These are phyloP conservation scores for Rhizopus microsporus DNA, from an alignment of 371 early-diverging fungal genomes.

Conservation along the genomic window DNA sequence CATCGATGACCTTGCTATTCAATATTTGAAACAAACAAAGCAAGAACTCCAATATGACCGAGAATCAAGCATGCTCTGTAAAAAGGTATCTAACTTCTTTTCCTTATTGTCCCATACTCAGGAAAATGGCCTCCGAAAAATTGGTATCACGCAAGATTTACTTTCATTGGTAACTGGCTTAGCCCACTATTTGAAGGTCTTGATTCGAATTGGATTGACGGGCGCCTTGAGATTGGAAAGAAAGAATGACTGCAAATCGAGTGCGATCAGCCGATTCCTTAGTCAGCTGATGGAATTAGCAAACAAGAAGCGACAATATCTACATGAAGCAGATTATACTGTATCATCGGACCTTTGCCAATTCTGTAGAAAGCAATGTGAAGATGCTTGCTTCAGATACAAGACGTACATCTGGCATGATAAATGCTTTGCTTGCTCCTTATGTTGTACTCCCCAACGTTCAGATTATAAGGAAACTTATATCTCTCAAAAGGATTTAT, in stretches of 20 bases:
- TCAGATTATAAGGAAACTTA: conserved; percentile 55
- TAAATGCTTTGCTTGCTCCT: conserved; percentile 75
- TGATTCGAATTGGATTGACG: conserved; percentile 88
- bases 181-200: conserved; percentile 89
- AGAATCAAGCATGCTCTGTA: conserved; percentile 91
- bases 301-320: conserved; percentile 37
- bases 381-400: conserved; percentile 81
- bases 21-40: conserved; percentile 26
- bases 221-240: conserved; percentile 81
- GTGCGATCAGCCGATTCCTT: conserved; percentile 60
- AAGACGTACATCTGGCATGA: conserved; percentile 76
- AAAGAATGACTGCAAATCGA: conserved; percentile 37
- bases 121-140: conserved; percentile 60
- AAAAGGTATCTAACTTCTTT: conserved; percentile 91
- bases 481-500: conserved; percentile 37
- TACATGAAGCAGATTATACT: conserved; percentile 24
- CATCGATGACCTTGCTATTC: conserved; percentile 70
- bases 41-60: conserved; percentile 72
- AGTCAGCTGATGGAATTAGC: conserved; percentile 65
- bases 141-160: conserved; percentile 88
- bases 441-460: conserved; percentile 60
- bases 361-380: conserved; percentile 71
- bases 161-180: conserved; percentile 89
- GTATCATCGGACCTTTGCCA: conserved; percentile 76
- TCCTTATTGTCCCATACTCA: conserved; percentile 83